Percentiles rank a stretch among this genome's conserved stretches.
These are phyloP conservation scores for Diaporthe velutina DNA, from an alignment of 2,329 filamentous ascomycete genomes.

Conservation along the genomic window DNA sequence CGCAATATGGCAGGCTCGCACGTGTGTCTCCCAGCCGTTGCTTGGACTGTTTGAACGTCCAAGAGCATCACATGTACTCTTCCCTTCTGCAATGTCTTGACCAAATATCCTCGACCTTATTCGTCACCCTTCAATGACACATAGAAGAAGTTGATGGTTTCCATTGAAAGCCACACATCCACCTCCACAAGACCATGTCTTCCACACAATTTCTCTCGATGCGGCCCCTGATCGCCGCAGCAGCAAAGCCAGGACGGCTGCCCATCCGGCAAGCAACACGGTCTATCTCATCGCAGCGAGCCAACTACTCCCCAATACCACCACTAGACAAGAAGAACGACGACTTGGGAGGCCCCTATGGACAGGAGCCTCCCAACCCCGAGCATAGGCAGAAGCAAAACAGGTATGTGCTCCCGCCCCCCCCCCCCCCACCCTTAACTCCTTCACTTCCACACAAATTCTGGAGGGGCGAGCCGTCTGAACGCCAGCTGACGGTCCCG, in stretches of 20 bases:
- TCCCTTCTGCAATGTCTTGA: not conserved
- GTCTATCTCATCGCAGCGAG: slow-evolving; percentile 4
- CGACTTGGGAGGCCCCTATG: slow-evolving; percentile 32
- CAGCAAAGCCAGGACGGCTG: not conserved
- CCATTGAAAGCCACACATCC: not conserved
- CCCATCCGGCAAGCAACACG: slow-evolving; percentile 10
- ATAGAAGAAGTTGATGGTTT: not conserved
- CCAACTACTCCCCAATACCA: slow-evolving; percentile 31
- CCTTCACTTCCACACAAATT: too few relatives aligned
- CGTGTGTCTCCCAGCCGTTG: not conserved
- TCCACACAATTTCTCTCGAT: not conserved
- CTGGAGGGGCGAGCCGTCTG: not conserved
- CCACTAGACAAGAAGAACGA: slow-evolving; percentile 33
- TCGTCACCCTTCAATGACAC: too few relatives aligned
- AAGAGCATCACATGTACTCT: not conserved
- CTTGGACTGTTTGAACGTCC: not conserved
- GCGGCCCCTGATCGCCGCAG: not conserved
- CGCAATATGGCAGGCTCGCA: not conserved
- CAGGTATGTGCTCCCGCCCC: not conserved
- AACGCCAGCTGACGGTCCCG: not conserved
- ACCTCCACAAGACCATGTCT: slow-evolving; percentile 4
- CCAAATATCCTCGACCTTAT: not conserved
- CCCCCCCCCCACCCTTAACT: too few relatives aligned
- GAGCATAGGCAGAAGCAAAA: slow-evolving; percentile 29
- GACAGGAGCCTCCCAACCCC: slow-evolving; percentile 30